Percentiles rank a stretch among this genome's conserved stretches.
phyloP scores from a whole-genome alignment of 768 basidiomycete species.

The Mycena maculata region DNA sequence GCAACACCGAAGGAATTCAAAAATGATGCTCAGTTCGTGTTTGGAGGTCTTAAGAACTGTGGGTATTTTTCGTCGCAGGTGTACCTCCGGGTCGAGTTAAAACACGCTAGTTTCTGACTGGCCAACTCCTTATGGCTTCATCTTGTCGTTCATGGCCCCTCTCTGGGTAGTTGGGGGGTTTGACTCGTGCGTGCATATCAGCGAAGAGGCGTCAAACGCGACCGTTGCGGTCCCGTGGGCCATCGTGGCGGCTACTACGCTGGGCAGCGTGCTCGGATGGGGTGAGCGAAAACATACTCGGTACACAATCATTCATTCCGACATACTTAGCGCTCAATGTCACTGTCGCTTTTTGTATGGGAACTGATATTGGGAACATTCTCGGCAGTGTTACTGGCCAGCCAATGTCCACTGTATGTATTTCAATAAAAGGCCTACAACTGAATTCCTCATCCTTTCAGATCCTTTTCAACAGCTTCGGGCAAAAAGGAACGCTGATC shows the following conservation, averaged over 20 bases:
- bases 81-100: no score
- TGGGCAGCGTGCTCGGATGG: conserved; percentile 41
- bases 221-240: conserved; percentile 65
- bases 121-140: conserved; percentile 57
- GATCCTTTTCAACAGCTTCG: conserved; percentile 56
- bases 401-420: conserved; percentile 54
- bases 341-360: conserved; percentile 62
- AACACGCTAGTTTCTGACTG: conserved; percentile 49
- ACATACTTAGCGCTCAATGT: conserved; percentile 52
- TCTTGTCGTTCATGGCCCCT: conserved; percentile 1
- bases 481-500: conserved; percentile 50
- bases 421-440: background rate
- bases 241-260: conserved; percentile 55
- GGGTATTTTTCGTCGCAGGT: background rate
- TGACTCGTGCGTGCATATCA: conserved; percentile 63
- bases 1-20: background rate
- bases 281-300: background rate
- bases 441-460: conserved; percentile 26
- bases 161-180: conserved; percentile 41
- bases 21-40: background rate
- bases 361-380: conserved; percentile 54
- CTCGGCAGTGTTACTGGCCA: conserved; percentile 52
- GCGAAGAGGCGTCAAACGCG: conserved; percentile 66
- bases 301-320: background rate
- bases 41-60: background rate